Percentiles rank a stretch among this genome's conserved stretches.
Evolutionary conservation across 495 filamentous ascomycete genomes (phyloP).

Genomic region (Cercophora sp.): DNA sequence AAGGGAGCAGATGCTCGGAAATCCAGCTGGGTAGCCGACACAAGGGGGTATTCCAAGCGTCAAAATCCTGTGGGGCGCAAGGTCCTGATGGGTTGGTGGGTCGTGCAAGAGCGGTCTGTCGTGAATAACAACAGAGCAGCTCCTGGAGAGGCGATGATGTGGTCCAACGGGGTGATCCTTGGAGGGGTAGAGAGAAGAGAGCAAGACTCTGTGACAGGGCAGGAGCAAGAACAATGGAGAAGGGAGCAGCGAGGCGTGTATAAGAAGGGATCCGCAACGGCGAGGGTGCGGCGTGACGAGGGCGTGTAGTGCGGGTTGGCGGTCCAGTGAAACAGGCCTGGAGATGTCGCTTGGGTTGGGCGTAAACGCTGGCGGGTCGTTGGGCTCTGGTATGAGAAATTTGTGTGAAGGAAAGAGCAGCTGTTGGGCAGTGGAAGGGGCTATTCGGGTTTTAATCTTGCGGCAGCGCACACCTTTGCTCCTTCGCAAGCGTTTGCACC

Average conservation of each 20-base stretch:
- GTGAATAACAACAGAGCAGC: constrained; percentile 22
- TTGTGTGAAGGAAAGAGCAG: constrained; percentile 30
- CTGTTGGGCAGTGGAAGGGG: constrained; percentile 48
- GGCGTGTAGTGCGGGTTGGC: neutral
- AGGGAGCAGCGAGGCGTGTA: constrained; percentile 5
- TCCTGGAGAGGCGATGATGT: constrained; percentile 6
- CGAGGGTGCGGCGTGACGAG: constrained; percentile 3
- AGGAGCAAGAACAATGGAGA: constrained; percentile 13
- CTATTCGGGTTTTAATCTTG: constrained; percentile 45
- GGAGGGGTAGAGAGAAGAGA: neutral
- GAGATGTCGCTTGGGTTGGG: constrained; percentile 33
- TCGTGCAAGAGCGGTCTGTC: constrained; percentile 18
- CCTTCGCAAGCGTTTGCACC: too few species aligned
- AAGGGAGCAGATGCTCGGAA: constrained; percentile 18
- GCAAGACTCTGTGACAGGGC: constrained; percentile 8
- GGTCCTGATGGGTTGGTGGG: constrained; percentile 15
- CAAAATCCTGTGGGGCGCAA: constrained; percentile 25
- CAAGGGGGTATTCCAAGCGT: constrained; percentile 15
- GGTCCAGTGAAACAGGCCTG: constrained; percentile 11
- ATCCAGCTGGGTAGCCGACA: constrained; percentile 18
- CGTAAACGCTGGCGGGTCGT: constrained; percentile 39
- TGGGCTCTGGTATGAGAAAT: constrained; percentile 41
- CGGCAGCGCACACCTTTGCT: constrained; percentile 7
- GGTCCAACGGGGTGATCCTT: neutral
- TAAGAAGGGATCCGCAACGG: constrained; percentile 8